Base-by-base conservation (phyloP, 1,139 yeast species). In the Yamadazyma trypodendri region DNA sequence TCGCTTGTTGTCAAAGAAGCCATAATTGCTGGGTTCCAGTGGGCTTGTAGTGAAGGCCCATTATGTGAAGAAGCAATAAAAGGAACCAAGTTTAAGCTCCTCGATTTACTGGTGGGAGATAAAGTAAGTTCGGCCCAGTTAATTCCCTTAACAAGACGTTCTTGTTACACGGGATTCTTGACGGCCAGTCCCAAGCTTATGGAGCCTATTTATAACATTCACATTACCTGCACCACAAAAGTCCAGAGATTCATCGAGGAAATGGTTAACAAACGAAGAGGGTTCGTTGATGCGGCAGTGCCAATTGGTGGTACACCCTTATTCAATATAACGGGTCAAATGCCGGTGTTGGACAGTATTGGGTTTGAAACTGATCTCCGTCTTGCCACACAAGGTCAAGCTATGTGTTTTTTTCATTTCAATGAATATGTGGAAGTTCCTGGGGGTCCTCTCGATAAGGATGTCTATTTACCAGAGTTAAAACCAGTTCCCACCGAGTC, bases 1-100 rank as follows among this genome's bases (percentile, higher is more conserved):
- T 78, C 79, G 51, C 60, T 55, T 88, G 16, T 47, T 1, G 66
- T 75, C 17, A 81, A 77, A 44, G 79, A 75, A 4, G 65, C 79
- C 1, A 70, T 92, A 0, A 61, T 68, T 5, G 81, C 81, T 46
- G 98, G 97, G 0, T 92, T 90, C 60, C 75, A 76, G 50, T 87
- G 96, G 95, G 82, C 85, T 8, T 71, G 78, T 0, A 70, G 79
- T 39, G 96, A 88, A 51, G 98, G 98, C 0, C 98, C 98, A 0
- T 63, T 94, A 20, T 81, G 95, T 46, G 95, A 85, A 43, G 97
- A 89, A 54, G 84, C 87, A 0, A 72, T 94, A 2, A 66, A 87
- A 39, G 76, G 81, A 40, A 79, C 84, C 4, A 80, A 78, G 46
- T 88, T 92, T 60, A 79, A 79, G 41, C 72, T 94, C 27, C 68